These are phyloP conservation scores for Rhododendron williamsianum DNA, from an alignment of 148 eudicot species.

Conservation along the genomic window DNA sequence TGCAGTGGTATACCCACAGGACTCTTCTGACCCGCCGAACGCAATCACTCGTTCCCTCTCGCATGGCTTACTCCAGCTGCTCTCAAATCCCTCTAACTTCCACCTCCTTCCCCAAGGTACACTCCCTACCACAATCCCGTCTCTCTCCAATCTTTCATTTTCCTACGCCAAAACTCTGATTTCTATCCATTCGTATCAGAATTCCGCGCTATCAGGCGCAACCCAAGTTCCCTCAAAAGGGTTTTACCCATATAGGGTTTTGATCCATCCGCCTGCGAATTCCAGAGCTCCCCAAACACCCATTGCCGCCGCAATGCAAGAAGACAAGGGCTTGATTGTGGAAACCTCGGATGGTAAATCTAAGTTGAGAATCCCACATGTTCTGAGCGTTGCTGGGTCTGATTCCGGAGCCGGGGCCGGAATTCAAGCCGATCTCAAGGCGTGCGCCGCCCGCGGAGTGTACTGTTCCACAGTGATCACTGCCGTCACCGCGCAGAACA, in stretches of 20 bases:
- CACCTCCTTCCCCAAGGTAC: background rate
- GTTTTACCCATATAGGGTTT: conserved; percentile 11
- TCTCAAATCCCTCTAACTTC: background rate
- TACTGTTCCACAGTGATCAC: conserved; percentile 94
- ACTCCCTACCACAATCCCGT: background rate
- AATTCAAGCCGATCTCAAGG: conserved; percentile 82
- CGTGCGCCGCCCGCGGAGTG: conserved; percentile 85
- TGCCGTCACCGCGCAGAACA: conserved; percentile 89
- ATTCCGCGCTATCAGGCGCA: background rate
- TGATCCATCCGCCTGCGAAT: background rate
- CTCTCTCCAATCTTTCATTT: background rate
- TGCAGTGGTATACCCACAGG: background rate
- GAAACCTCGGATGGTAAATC: conserved; percentile 4
- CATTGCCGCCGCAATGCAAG: conserved; percentile 26
- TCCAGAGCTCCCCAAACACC: background rate
- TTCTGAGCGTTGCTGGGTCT: conserved; percentile 85
- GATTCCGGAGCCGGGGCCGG: conserved; percentile 98
- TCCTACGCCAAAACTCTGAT: background rate
- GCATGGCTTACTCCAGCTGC: background rate
- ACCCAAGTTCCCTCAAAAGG: conserved; percentile 4
- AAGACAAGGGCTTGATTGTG: conserved; percentile 2
- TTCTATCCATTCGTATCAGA: background rate
- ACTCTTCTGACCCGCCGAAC: background rate
- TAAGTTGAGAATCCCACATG: conserved; percentile 54
- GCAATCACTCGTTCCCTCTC: background rate